A percentile compares a stretch with the other conserved stretches of the same genome.
Evolutionary conservation across 352 stramenopile genomes (phyloP).

Genomic region (Aphanomyces cochlioides): DNA sequence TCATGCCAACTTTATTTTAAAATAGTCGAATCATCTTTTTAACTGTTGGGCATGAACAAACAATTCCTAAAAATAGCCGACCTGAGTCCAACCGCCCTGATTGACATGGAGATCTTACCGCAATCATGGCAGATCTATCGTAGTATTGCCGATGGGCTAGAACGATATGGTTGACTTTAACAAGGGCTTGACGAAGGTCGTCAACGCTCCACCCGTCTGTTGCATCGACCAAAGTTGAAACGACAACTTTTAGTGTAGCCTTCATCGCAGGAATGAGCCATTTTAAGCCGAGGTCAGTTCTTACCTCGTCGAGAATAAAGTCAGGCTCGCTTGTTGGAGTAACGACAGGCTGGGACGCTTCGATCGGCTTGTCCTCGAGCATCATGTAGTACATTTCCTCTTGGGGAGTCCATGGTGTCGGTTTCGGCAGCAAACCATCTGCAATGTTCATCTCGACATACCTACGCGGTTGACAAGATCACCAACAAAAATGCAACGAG

Average conservation of each 20-base stretch:
- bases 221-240: slow-evolving; percentile 56
- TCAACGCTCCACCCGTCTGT: slow-evolving; percentile 66
- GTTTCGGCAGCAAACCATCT: slow-evolving; percentile 6
- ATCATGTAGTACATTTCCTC: slow-evolving; percentile 33
- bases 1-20: no score
- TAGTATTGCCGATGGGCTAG: slow-evolving; percentile 59
- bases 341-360: slow-evolving; percentile 2
- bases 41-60: no score
- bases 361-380: slow-evolving; percentile 28
- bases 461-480: neutral
- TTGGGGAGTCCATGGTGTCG: slow-evolving; percentile 10
- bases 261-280: slow-evolving; percentile 30
- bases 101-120: slow-evolving; percentile 36
- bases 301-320: slow-evolving; percentile 85
- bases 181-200: slow-evolving; percentile 61
- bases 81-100: no score
- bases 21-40: no score
- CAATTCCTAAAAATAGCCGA: no score
- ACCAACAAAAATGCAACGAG: slow-evolving; percentile 21
- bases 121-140: slow-evolving; percentile 63
- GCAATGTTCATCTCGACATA: slow-evolving; percentile 22
- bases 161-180: slow-evolving; percentile 65
- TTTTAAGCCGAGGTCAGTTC: neutral
- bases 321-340: slow-evolving; percentile 20
- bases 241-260: slow-evolving; percentile 47